Base-by-base conservation (phyloP, 208 protist species). In the Endotrypanum monterogeii region DNA sequence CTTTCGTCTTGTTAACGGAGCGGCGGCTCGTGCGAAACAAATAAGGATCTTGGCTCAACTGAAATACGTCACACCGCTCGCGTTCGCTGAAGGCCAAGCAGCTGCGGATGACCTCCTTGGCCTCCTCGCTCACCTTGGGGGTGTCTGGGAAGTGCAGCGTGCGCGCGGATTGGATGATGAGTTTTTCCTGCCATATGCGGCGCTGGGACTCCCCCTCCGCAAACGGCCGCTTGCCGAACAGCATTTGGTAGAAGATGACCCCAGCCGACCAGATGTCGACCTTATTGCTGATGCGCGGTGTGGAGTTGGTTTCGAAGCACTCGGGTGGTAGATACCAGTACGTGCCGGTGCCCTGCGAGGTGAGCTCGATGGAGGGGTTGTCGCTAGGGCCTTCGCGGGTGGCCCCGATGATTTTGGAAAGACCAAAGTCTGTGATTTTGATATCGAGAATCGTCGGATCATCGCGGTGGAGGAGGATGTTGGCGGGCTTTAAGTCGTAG, bases 381-480 rank as follows among this genome's bases (percentile, higher is more conserved):
- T 94, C 86, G 71, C 76, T 83, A 20, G 76, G 74, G 16, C 84
- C 89, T 50, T 89, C 86, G 20, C 81, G 81, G 9, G 62, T 76
- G 20, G 79, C 67, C 50, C 89, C 87, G 67, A 98, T 96, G 18
- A 98, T 90, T 84, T 99, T 99, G 52, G 92, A 98, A 20, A 99
- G 89, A 12, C 98, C 98, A 93, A 99, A 99, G 85, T 99, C 98
- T 16, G 97, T 99, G 44, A 99, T 97, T 77, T 98, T 98, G n/a
- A 98, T 92, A 20, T 93, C 88, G 7, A 92, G 73, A 52, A 89
- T 85, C 46, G 55, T 84, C 18, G 89, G 54, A 54, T 94, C 85
- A 51, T 84, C 83, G 11, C 90, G 82, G 69, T 94, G 77, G 12
- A 95, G 66, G 14, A 95, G 76, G 28, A 95, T 84, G 74, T 95